A percentile compares a stretch with the other conserved stretches of the same genome.
Evolutionary conservation across 169 alveolate genomes (phyloP).

Genomic region (Perkinsus olseni): DNA sequence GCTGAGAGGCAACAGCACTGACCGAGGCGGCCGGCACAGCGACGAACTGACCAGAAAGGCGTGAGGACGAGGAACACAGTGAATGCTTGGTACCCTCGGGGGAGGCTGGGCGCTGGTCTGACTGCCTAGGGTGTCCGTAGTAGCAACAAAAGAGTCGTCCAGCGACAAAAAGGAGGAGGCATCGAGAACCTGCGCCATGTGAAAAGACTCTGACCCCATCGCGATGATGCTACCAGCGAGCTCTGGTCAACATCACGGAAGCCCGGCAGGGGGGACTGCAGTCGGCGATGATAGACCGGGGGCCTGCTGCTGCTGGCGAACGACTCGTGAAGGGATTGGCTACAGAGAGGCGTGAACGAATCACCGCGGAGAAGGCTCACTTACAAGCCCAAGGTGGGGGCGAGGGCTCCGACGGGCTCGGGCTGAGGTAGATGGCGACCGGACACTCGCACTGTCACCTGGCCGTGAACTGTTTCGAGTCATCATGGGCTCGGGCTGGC

Average conservation of each 20-base stretch:
- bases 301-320: not conserved
- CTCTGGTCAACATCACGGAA: not conserved
- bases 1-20: not conserved
- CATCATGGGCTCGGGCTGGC: not conserved
- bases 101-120: too few species aligned
- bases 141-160: not conserved
- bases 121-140: not conserved
- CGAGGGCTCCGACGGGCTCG: not conserved
- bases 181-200: not conserved
- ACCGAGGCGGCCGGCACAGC: not conserved
- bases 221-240: not conserved
- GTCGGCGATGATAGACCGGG: not conserved
- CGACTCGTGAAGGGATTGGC: not conserved
- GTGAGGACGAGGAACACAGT: too few species aligned
- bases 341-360: not conserved
- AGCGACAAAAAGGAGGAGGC: not conserved
- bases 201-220: not conserved
- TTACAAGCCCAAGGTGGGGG: not conserved
- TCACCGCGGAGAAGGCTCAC: not conserved
- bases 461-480: not conserved
- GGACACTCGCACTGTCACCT: not conserved
- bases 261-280: not conserved
- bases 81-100: too few species aligned
- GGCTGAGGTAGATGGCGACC: not conserved
- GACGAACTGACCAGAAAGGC: too few species aligned